phyloP scores from a whole-genome alignment of 2,329 filamentous ascomycete species.

The Curvularia lunata region DNA sequence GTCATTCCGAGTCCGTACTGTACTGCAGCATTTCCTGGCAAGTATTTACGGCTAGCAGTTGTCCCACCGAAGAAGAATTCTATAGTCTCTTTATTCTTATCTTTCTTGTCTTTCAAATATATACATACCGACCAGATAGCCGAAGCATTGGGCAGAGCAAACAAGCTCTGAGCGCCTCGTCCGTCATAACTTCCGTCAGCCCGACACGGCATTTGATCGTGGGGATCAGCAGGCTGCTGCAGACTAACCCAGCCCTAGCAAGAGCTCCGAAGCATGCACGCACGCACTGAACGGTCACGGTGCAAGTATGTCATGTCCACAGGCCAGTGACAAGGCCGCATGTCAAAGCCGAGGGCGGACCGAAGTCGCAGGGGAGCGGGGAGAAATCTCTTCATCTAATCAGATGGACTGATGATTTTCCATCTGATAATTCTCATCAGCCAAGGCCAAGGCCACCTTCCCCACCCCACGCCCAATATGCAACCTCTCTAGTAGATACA shows the following conservation, averaged over 20 bases:
- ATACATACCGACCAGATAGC: neutral
- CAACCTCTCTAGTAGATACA: conserved; percentile 16
- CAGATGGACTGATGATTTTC: conserved; percentile 29
- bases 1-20: neutral
- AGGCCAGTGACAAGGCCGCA: too few species aligned
- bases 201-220: conserved; percentile 18
- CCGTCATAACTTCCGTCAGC: conserved; percentile 31
- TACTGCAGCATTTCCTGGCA: neutral
- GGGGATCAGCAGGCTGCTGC: conserved; percentile 23
- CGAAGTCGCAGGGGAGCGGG: conserved; percentile 20
- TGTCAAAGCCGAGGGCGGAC: conserved; percentile 23
- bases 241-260: conserved; percentile 26
- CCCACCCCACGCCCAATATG: conserved; percentile 23
- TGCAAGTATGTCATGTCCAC: too few species aligned
- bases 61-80: neutral
- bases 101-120: too few species aligned
- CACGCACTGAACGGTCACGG: conserved; percentile 5
- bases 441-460: conserved; percentile 6
- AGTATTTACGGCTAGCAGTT: neutral
- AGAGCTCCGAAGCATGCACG: conserved; percentile 31
- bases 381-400: conserved; percentile 20
- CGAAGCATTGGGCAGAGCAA: neutral
- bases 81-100: neutral
- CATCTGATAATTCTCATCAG: conserved; percentile 33
- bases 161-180: conserved; percentile 24